Conservation (phyloP, 139 green algal genomes). For the Micractinium sp. region DNA sequence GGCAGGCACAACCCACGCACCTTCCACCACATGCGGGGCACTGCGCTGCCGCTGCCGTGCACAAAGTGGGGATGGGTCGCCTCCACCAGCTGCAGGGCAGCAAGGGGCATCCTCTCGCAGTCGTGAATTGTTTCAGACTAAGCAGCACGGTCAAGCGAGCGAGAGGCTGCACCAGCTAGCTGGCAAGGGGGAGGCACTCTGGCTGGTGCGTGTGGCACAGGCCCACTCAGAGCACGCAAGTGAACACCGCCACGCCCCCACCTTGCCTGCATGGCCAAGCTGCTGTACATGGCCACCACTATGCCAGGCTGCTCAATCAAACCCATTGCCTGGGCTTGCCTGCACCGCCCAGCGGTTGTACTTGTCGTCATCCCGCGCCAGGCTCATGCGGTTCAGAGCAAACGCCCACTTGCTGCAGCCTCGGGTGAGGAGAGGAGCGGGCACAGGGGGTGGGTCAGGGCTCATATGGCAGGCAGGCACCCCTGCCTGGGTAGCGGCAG, state of each 20-base stretch:
- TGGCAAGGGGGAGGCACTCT: too few species aligned
- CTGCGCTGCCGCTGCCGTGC: not conserved
- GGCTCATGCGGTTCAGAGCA: conserved; percentile 47
- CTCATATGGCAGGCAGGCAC: not conserved
- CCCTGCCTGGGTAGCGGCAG: not conserved
- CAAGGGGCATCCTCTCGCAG: not conserved
- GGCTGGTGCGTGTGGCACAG: too few species aligned
- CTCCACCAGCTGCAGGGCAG: conserved; percentile 20
- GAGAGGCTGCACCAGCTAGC: too few species aligned
- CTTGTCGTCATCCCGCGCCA: conserved; percentile 27
- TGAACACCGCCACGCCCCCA: too few species aligned
- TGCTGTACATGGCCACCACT: not conserved
- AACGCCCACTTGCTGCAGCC: conserved; percentile 60
- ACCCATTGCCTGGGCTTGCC: too few species aligned
- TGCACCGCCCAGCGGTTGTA: conserved; percentile 52
- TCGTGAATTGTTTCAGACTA: not conserved
- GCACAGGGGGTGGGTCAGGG: not conserved
- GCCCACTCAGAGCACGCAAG: too few species aligned
- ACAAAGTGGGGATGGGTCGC: conserved; percentile 52
- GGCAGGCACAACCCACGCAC: not conserved
- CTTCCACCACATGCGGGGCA: conserved; percentile 53
- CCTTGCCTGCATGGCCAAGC: not conserved
- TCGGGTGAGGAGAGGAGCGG: not conserved
- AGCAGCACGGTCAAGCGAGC: not conserved
- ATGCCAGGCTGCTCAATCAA: too few species aligned